Evolutionary conservation across 2,329 filamentous ascomycete genomes (phyloP), one percentile per base, ranked within the genome.

Genomic region (Aspergillus hiratsukae): DNA sequence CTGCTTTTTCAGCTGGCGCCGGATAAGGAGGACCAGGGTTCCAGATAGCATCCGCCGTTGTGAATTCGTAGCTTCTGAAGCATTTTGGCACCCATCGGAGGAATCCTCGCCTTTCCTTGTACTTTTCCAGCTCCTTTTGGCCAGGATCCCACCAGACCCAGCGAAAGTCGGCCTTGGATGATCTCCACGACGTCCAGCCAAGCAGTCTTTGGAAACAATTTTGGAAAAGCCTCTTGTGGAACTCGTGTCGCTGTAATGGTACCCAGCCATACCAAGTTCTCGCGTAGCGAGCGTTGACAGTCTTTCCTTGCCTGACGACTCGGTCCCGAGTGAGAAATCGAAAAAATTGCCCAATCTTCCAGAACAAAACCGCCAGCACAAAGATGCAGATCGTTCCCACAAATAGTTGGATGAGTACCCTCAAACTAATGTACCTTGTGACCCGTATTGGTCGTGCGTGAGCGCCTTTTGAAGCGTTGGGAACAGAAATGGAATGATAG

Each of bases 241-340:
- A 57, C 45, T 74, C 62, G 27, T 74, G 69, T 5, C 59, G 65
- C n/a, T 70, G 57, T 11, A 67, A 52, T 1, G 69, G 62, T 14
- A 76, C 64, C 75, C 75, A 77, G 35, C 74, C 75, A 56, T 76
- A 75, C 74, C 75, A 77, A 11, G 74, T 75, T 45, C 68, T 73
- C 25, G 68, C 69, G 57, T 75, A 75, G 14, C 72, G 71, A 58
- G 64, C 62, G 17, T 62, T 64, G 9, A 66, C 60, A 3, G 59
- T 51, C 57, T 71, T 75, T 25, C 70, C 71, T 52, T 58, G 61
- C 48, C 60, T 53, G 21, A 75, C 51, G 29, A 77, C 68, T 58
- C 64, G 71, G 41, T 67, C 56, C 52, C 64, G 63, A 7, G 65
- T 76, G 51, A 76, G 73, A 2, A 54, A 66, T 52, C 75, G 73